Base-by-base conservation (phyloP, 441 rosid species). In the Aleurites moluccanus region DNA sequence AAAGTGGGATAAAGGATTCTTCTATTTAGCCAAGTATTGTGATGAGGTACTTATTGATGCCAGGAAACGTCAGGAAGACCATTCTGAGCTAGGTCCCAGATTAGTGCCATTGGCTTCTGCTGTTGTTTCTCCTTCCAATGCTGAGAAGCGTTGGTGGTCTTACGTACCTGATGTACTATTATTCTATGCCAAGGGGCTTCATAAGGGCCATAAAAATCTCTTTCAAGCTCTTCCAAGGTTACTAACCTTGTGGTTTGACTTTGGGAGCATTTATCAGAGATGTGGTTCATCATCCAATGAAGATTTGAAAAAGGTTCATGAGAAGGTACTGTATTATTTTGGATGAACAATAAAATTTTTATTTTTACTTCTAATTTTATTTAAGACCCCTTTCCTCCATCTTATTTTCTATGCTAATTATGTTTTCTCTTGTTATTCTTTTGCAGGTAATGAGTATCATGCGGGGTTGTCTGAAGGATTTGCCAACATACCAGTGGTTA, bases 171-270 rank as follows among this genome's bases (percentile, higher is more conserved):
- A 94, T 73, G 98, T 90, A 33, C 83, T 94, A 73, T 76, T 88
- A 79, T 97, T 86, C 86, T 97, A 96, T 85, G 98, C 98, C 21
- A 94, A 91, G 85, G 98, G 94, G 78, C 93, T 96, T 79, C 98
- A 92, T 79, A 90, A 91, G 77, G 99, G 99, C 72, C 97, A 94
- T 88, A 91, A 84, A 85, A 86, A 90, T 84, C 98, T 97, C 80
- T 94, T 94, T 82, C 99, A 92, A 87, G 98, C 98, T 62, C 98
- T 96, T 82, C 98, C 99, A 64, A 94, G 99, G 80, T 88, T 97
- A 88, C 88, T 94, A 76, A 94, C 98, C 70, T 83, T 97, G 68
- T 97, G 99, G 99, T 97, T 97, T 83, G 98, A 97, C 78, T 94
- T 97, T 82, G 96, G 98, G 73, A 90, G 93, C 84, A 55, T 91